These are phyloP conservation scores for Microbotryum lychnidis-dioicae DNA, from an alignment of 1,284 basidiomycete species.

Conservation along the genomic window DNA sequence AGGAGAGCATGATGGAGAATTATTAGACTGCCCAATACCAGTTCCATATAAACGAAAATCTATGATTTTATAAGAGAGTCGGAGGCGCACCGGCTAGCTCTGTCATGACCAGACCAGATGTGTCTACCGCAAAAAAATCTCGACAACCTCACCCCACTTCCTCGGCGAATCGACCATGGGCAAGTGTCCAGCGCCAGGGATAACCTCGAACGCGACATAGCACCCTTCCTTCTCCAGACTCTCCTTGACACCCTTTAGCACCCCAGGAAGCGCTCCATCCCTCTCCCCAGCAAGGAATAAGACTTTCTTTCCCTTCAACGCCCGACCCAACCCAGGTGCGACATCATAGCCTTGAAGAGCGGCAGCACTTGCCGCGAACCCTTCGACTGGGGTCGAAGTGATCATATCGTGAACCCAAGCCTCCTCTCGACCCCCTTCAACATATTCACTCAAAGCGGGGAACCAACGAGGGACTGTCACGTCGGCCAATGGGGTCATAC, in stretches of 20 bases:
- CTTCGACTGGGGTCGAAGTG: slow-evolving; percentile 39
- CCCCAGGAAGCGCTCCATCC: slow-evolving; percentile 43
- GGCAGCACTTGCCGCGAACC: slow-evolving; percentile 41
- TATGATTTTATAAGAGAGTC: too few species aligned
- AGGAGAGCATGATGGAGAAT: slow-evolving; percentile 13
- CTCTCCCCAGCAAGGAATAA: slow-evolving; percentile 42
- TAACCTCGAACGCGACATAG: slow-evolving; percentile 35
- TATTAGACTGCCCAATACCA: background rate
- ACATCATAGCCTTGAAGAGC: slow-evolving; percentile 44
- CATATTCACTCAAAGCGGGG: slow-evolving; percentile 30
- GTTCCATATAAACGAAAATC: too few species aligned
- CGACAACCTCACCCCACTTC: slow-evolving; percentile 26
- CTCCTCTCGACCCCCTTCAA: slow-evolving; percentile 29
- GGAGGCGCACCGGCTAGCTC: too few species aligned
- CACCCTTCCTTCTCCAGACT: slow-evolving; percentile 36
- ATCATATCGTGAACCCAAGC: slow-evolving; percentile 37
- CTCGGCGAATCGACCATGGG: slow-evolving; percentile 41
- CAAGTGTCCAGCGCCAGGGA: slow-evolving; percentile 41
- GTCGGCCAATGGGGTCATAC: slow-evolving; percentile 40
- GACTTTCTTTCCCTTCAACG: slow-evolving; percentile 35
- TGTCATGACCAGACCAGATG: too few species aligned
- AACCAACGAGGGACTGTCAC: slow-evolving; percentile 44
- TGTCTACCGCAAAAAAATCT: slow-evolving; percentile 21
- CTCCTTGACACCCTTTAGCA: slow-evolving; percentile 36
- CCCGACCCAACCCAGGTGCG: slow-evolving; percentile 37